A percentile compares a stretch with the other conserved stretches of the same genome.
phyloP scores from a whole-genome alignment of 2,329 filamentous ascomycete genomes.

The Fusarium sp. region DNA sequence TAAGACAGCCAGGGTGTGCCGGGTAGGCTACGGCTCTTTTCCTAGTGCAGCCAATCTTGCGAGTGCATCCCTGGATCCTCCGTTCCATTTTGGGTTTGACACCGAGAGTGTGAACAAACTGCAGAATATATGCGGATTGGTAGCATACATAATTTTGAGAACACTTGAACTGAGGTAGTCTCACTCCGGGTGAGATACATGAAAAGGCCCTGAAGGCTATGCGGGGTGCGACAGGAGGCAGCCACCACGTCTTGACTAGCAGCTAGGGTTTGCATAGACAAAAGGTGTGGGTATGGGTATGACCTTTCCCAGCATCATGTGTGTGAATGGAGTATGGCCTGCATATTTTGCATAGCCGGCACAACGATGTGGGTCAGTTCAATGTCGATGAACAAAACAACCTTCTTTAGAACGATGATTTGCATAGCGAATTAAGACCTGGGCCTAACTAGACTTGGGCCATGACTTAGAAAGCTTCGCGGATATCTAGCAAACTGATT shows the following conservation, averaged over 20 bases:
- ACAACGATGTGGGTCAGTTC: conserved; percentile 35
- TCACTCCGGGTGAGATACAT: conserved; percentile 44
- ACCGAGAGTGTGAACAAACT: conserved; percentile 28
- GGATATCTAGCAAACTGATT: neutral
- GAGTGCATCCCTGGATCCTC: conserved; percentile 44
- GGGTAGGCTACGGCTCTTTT: conserved; percentile 42
- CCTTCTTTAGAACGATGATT: conserved; percentile 30
- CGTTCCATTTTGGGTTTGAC: conserved; percentile 32
- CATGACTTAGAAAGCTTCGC: neutral
- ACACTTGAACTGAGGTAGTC: conserved; percentile 36
- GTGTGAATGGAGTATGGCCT: conserved; percentile 24
- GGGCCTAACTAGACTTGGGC: neutral
- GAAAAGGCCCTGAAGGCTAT: conserved; percentile 40
- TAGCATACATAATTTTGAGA: conserved; percentile 31
- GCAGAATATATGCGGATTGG: conserved; percentile 39
- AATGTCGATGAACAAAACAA: conserved; percentile 30
- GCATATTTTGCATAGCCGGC: conserved; percentile 33
- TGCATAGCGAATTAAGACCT: conserved; percentile 23
- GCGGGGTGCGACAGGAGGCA: conserved; percentile 38
- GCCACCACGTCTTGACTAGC: conserved; percentile 24
- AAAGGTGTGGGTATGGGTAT: conserved; percentile 31
- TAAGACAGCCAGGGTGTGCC: conserved; percentile 31
- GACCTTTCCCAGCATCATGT: conserved; percentile 24
- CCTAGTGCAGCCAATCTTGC: conserved; percentile 53
- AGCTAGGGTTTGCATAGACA: conserved; percentile 44